Evolutionary conservation across 108 stramenopile genomes (phyloP), one percentile per base, ranked within the genome.

Genomic region (Conticribra guillardii): DNA sequence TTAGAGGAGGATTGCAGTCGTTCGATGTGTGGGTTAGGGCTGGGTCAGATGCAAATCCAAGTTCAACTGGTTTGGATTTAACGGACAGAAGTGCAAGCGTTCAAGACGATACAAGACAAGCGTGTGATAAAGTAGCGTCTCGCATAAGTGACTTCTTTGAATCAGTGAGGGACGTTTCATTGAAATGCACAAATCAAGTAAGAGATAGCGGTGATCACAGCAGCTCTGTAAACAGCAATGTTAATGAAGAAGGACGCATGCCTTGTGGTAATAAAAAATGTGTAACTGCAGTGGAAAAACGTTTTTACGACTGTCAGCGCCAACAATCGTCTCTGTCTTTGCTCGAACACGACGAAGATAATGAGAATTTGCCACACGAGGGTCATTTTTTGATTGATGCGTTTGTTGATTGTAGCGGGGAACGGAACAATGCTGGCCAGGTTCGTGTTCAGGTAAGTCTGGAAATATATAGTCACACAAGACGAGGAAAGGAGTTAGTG

Each of bases 311-410:
- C 32, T 33, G 32, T 33, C n/a, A n/a, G n/a, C n/a, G n/a, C n/a
- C n/a, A n/a, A n/a, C n/a, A n/a, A n/a, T 64, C 27, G 1, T 22
- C 5, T 21, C 47, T 41, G 46, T 4, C 61, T 26, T 4, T 46
- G 41, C 0, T 8, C 16, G 28, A 41, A 1, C 29, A 55, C 16
- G 55, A 69, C 3, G 18, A 69, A 1, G 63, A 77, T 56, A 77
- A 77, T 37, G 44, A 0, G 17, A 69, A 77, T 64, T 55, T 91
- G 66, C 88, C 88, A 3, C 15, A 48, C 9, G 82, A 86, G 52
- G 88, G 87, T 4, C 87, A 88, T 58, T 86, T 89, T 79, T 27
- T 80, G 11, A 68, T 93, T 1, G 73, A 80, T 44, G 55, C 80
- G 3, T 37, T 64, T 15, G 51, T 84, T 33, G 48, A 32, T 30